Percentiles rank a stretch among this genome's conserved stretches.
Evolutionary conservation across 495 filamentous ascomycete species (phyloP).

Genomic region (Hypoxylon crocopeplum): DNA sequence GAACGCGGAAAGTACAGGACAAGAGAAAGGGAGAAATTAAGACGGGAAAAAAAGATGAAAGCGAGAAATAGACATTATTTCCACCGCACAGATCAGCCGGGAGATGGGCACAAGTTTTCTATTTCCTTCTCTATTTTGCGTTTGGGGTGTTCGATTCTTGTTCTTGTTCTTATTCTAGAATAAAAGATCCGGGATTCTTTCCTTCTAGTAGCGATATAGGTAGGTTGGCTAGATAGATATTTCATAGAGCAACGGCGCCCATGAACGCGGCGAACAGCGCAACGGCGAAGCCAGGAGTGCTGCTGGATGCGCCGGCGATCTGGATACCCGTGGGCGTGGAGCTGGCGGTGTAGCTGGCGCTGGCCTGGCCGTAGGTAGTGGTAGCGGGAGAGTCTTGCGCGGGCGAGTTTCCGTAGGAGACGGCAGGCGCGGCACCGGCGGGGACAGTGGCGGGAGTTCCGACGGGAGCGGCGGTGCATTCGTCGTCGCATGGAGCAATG

Average conservation of each 20-base stretch:
- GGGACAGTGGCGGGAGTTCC: neutral
- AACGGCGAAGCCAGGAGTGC: neutral
- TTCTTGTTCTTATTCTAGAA: too few species aligned
- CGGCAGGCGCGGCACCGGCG: slow-evolving; percentile 6
- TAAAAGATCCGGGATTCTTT: too few species aligned
- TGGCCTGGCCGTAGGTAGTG: neutral
- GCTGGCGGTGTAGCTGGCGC: slow-evolving; percentile 1
- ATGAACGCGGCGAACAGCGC: slow-evolving; percentile 18
- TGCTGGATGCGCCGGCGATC: slow-evolving; percentile 12
- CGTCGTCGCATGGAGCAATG: neutral
- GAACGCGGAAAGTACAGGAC: slow-evolving; percentile 4
- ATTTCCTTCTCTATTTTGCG: too few species aligned
- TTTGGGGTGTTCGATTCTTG: too few species aligned
- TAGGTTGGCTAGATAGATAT: too few species aligned
- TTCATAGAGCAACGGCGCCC: slow-evolving; percentile 16
- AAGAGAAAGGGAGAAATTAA: slow-evolving; percentile 16
- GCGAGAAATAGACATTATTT: slow-evolving; percentile 1
- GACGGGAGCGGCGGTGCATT: neutral
- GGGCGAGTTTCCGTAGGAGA: neutral
- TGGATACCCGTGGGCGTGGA: neutral
- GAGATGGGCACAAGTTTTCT: too few species aligned
- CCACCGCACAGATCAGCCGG: too few species aligned
- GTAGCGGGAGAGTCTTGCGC: neutral
- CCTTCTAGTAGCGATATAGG: too few species aligned
- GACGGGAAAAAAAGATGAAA: slow-evolving; percentile 4